Base-by-base conservation (phyloP, 1,139 yeast species). In the Wickerhamomyces sp. region DNA sequence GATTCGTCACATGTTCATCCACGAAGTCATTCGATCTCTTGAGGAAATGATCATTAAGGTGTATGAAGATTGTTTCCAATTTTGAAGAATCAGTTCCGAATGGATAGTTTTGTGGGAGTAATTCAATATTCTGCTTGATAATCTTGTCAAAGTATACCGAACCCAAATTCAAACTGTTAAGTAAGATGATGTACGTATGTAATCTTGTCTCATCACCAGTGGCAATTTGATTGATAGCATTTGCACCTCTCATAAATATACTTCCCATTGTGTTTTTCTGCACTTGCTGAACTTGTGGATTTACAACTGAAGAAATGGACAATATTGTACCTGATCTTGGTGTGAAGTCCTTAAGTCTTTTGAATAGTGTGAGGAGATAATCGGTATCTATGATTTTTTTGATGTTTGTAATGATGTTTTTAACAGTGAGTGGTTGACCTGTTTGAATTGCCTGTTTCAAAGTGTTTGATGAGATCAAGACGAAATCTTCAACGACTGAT, bases 401-500 rank as follows among this genome's bases (percentile, higher is more conserved):
- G 11, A 69, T 52, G 29, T 64, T 65, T 8, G 64, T 63, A 6
- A 78, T 54, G 50, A 79, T 71, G 17, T 62, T 65, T 46, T 72
- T 76, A 16, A 79, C 72, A 0, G 79, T 64, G 2, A 66, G 45
- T 3, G 75, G 59, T 36, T 78, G 76, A 1, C 87, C 85, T 0
- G 88, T 70, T 33, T 78, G 75, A 15, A 82, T 56, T 0, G 75
- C 65, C 42, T 78, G 81, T 26, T 74, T 59, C 22, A 84, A 56
- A 7, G 83, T 66, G n/a, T 75, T 73, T 45, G 85, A 83, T 31
- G 88, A 61, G 15, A 88, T 76, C 48, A 87, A 66, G 23, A 88
- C 74, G 30, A 86, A 64, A 55, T 91, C 98, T 54, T 91, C 98
- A 26, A 89, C 77, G 10, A 87, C 80, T 0, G 97, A 87, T 0